Percentiles rank a stretch among this genome's conserved stretches.
Conservation (phyloP, 768 basidiomycete species). For the Rubroboletus satanas region DNA sequence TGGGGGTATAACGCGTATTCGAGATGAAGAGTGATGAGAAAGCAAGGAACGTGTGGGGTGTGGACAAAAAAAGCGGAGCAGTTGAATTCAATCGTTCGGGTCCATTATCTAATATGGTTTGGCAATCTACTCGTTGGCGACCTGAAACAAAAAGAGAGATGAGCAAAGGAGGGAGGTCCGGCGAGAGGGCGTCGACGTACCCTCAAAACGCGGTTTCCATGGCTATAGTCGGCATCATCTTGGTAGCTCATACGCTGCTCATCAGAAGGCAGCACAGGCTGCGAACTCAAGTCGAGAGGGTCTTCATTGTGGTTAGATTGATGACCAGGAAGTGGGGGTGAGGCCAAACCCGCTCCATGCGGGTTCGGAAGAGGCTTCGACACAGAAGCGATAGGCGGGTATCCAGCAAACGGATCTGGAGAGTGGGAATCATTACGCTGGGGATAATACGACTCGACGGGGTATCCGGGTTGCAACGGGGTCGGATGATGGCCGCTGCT, state of each 20-base stretch:
- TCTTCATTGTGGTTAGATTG: slow-evolving; percentile 17
- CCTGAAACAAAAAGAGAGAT: neutral
- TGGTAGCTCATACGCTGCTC: slow-evolving; percentile 30
- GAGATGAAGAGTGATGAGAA: neutral
- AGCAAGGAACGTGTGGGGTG: neutral
- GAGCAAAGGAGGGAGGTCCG: neutral
- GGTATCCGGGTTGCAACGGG: slow-evolving; percentile 25
- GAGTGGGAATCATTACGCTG: slow-evolving; percentile 18
- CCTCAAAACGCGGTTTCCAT: slow-evolving; percentile 27
- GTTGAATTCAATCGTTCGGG: neutral
- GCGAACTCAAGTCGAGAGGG: neutral
- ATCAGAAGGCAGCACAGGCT: slow-evolving; percentile 7
- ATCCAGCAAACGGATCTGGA: slow-evolving; percentile 30
- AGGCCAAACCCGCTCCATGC: slow-evolving; percentile 1
- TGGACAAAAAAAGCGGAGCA: neutral
- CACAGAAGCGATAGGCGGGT: slow-evolving; percentile 11
- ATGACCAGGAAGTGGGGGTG: slow-evolving; percentile 9
- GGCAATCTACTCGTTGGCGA: slow-evolving; percentile 15
- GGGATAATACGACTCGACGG: slow-evolving; percentile 24
- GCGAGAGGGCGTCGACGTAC: slow-evolving; percentile 13
- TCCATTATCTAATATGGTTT: neutral
- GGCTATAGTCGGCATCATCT: slow-evolving; percentile 29
- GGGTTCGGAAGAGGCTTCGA: slow-evolving; percentile 20
- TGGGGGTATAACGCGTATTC: slow-evolving; percentile 2
- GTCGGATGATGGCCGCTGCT: slow-evolving; percentile 13